Evolutionary conservation across 176 grass and related monocot genomes (phyloP).

Genomic region (Carex myosuroides): DNA sequence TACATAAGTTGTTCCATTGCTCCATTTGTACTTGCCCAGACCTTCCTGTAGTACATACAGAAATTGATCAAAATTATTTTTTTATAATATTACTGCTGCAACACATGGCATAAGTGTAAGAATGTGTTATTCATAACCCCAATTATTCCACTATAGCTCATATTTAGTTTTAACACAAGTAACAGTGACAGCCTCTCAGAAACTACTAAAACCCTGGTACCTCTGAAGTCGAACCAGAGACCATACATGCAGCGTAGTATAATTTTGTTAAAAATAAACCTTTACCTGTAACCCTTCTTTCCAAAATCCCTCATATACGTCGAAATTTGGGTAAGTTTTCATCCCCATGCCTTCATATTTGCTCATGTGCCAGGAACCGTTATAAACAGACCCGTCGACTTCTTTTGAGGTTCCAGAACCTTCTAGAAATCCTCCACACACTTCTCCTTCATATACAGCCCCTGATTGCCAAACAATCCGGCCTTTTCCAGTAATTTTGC

Average conservation of each 20-base stretch:
- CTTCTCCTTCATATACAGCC: slow-evolving; percentile 70
- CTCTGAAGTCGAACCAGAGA: background rate
- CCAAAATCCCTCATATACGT: slow-evolving; percentile 80
- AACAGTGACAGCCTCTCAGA: background rate
- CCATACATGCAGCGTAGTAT: background rate
- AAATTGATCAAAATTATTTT: background rate
- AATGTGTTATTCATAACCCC: background rate
- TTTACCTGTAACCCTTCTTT: slow-evolving; percentile 66
- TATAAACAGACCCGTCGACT: slow-evolving; percentile 59
- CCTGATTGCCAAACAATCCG: slow-evolving; percentile 64
- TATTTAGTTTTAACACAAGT: background rate
- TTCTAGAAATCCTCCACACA: slow-evolving; percentile 81
- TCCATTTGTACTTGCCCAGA: slow-evolving; percentile 74
- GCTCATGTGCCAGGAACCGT: slow-evolving; percentile 84
- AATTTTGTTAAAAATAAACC: background rate
- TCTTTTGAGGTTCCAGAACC: slow-evolving; percentile 65
- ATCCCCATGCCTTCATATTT: slow-evolving; percentile 83
- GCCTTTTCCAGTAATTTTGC: slow-evolving; percentile 76
- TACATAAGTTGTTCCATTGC: slow-evolving; percentile 56
- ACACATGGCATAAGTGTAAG: background rate
- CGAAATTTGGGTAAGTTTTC: slow-evolving; percentile 66
- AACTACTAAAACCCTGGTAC: background rate
- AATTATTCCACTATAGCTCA: background rate
- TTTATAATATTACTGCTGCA: background rate
- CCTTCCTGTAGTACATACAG: slow-evolving; percentile 38